phyloP scores from a whole-genome alignment of 129 eudicot genomes.

The Helianthus annuus region DNA sequence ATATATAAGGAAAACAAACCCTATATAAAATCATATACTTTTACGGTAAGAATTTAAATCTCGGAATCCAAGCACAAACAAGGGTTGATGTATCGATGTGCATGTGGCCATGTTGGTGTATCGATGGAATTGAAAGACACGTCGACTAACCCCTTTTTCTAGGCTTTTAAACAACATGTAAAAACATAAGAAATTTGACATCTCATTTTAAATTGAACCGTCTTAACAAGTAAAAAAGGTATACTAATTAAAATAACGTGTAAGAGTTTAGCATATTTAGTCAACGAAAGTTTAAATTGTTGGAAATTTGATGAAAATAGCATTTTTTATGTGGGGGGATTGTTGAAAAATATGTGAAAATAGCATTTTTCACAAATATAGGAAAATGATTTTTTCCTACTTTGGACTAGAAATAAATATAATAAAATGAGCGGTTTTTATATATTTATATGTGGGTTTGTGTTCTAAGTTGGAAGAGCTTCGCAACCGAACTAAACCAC shows the following conservation, averaged over 20 bases:
- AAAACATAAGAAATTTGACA: conserved; percentile 1
- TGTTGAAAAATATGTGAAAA: too few relatives aligned
- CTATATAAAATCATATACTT: background rate
- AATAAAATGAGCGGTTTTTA: too few relatives aligned
- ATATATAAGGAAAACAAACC: background rate
- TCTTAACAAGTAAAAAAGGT: background rate
- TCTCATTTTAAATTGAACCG: background rate
- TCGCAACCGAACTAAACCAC: too few relatives aligned
- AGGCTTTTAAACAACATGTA: background rate
- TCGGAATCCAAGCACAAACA: conserved; percentile 24
- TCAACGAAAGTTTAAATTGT: background rate
- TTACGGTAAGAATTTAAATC: conserved; percentile 26
- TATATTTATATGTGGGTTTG: too few relatives aligned
- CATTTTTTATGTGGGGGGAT: too few relatives aligned
- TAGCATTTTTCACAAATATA: too few relatives aligned
- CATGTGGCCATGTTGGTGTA: conserved; percentile 38
- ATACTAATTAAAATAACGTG: background rate
- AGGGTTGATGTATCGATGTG: conserved; percentile 38
- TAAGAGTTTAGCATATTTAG: background rate
- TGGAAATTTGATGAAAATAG: too few relatives aligned
- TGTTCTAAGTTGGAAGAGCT: too few relatives aligned
- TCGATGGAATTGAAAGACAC: conserved; percentile 35
- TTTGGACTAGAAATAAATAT: too few relatives aligned
- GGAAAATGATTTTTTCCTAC: too few relatives aligned
- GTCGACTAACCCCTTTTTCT: conserved; percentile 27